Evolutionary conservation across 345 rosid species (phyloP).

Genomic region (Firmiana major): DNA sequence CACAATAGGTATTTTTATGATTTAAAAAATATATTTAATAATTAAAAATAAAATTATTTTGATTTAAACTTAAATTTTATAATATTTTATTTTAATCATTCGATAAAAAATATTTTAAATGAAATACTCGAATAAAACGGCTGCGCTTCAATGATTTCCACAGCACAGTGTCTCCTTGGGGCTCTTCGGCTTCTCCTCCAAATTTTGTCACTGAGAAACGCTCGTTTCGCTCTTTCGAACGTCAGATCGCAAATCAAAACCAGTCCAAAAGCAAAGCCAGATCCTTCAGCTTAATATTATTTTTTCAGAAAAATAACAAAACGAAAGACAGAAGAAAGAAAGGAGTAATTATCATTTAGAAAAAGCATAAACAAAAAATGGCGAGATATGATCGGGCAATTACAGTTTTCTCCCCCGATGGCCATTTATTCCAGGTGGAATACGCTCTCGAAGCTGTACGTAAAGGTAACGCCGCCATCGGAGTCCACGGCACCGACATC

Average conservation of each 20-base stretch:
- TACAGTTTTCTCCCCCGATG: constrained; percentile 82
- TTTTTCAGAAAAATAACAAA: neutral
- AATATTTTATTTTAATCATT: no score
- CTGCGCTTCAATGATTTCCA: neutral
- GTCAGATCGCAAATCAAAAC: neutral
- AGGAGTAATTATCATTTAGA: neutral
- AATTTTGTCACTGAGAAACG: neutral
- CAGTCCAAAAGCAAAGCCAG: neutral
- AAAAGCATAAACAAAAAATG: constrained; percentile 29
- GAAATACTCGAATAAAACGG: no score
- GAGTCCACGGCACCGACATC: constrained; percentile 76
- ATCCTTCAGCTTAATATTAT: neutral
- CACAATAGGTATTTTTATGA: no score
- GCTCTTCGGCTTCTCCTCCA: neutral
- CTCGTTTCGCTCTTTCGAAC: neutral
- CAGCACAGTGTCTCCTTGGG: neutral
- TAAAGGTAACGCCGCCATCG: constrained; percentile 89
- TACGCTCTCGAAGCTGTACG: constrained; percentile 97
- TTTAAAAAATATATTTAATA: no score
- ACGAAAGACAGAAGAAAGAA: neutral
- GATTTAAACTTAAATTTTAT: no score
- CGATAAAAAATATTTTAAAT: no score
- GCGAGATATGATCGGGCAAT: constrained; percentile 90
- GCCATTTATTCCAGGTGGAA: constrained; percentile 88
- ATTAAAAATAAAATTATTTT: no score